Percentiles rank a stretch among this genome's conserved stretches.
Conservation (phyloP, 2,329 filamentous ascomycete genomes). For the Trichoderma sp. region DNA sequence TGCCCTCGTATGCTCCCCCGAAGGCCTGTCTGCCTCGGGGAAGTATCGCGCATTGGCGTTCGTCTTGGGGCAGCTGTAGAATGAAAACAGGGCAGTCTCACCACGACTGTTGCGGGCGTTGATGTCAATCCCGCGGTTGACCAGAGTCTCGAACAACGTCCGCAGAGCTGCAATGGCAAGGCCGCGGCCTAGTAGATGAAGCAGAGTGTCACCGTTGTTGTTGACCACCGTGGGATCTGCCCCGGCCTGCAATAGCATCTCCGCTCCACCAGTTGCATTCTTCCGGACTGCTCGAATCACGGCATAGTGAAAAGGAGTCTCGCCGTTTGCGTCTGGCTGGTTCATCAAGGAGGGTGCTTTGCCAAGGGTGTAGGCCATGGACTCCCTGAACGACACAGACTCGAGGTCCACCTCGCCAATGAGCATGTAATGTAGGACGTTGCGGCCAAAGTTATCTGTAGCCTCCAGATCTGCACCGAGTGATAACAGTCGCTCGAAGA, state of each 20-base stretch:
- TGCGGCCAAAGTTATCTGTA: constrained; percentile 32
- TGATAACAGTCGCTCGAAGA: constrained; percentile 32
- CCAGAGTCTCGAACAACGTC: constrained; percentile 31
- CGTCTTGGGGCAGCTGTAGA: background rate
- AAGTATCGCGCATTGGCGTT: fast-evolving
- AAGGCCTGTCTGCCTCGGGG: background rate
- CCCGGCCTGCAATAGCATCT: constrained; percentile 31
- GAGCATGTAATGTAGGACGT: constrained; percentile 34
- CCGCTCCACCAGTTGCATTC: background rate
- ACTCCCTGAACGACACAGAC: background rate
- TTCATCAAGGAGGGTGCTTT: constrained; percentile 29
- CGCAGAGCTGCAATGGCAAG: constrained; percentile 15
- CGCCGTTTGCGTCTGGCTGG: constrained; percentile 32
- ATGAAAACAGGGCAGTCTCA: constrained; percentile 35
- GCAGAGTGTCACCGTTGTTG: constrained; percentile 31
- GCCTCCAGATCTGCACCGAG: constrained; percentile 35
- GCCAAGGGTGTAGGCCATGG: constrained; percentile 22
- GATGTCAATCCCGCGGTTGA: constrained; percentile 31
- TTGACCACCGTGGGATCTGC: constrained; percentile 31
- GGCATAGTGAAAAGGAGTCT: constrained; percentile 36
- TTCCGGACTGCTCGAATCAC: background rate
- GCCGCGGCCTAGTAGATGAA: constrained; percentile 32
- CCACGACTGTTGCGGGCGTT: constrained; percentile 35
- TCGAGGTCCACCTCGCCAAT: background rate
- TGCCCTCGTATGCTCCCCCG: background rate